Evolutionary conservation across 2,329 filamentous ascomycete genomes (phyloP), one percentile per base, ranked within the genome.

Genomic region (Epichloe amarillans): DNA sequence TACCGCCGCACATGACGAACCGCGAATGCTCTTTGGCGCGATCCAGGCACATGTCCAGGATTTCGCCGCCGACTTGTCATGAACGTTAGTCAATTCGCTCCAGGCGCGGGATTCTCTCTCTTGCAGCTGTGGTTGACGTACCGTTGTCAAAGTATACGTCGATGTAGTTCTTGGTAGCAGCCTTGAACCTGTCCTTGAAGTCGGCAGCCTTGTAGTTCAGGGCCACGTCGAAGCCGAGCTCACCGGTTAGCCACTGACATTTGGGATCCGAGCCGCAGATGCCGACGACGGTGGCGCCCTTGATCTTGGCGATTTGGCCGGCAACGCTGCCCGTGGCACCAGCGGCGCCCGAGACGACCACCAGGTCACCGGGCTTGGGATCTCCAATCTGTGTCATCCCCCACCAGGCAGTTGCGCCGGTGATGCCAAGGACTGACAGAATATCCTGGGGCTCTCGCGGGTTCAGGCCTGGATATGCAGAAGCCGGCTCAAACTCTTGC

Each of bases 301-400:
- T 80, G 49, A 88, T 68, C 71, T 87, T 88, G 17, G 84, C 84
- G 57, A 90, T 87, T 67, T 91, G 86, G 0, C 84, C 85, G 0
- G 80, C 86, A 1, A 90, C 78, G 60, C 77, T 84, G 1, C 86
- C 86, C 0, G 86, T 90, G 0, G 86, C 86, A 2, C 86, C 86
- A 0, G 86, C 86, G 2, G 86, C 86, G 6, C 84, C 86, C 8
- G 80, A 85, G 0, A 91, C 83, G 7, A 90, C 84, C 1, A 91
- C 85, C 4, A 84, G 81, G 56, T 90, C 84, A 4, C 84, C 84
- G 2, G 75, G 65, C 64, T 83, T 80, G 40, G 84, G 78, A 50
- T 83, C 69, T 3, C 79, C 86, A 44, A 90, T 77, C 50, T 84
- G 76, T 33, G 78, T 65, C 62, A 90, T 78, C 86, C 86, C 55